Conservation (phyloP, 495 filamentous ascomycete genomes). For the Podospora comata region DNA sequence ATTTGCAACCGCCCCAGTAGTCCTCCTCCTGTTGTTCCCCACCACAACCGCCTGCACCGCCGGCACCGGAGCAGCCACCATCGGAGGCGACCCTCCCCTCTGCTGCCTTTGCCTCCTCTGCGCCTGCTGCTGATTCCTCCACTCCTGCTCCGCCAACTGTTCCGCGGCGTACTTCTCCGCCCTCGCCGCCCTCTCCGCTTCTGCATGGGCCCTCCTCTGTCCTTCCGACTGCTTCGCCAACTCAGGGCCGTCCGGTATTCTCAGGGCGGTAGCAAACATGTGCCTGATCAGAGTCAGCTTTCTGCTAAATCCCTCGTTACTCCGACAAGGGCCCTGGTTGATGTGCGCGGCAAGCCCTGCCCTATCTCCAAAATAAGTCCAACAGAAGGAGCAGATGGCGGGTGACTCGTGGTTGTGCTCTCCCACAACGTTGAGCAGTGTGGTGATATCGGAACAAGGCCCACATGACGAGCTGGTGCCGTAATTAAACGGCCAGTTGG, state of each 20-base stretch:
- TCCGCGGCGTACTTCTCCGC: conserved; percentile 9
- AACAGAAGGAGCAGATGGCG: conserved; percentile 17
- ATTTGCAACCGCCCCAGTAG: not conserved
- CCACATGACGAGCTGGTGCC: conserved; percentile 8
- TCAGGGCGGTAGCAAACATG: conserved; percentile 10
- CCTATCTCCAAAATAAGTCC: conserved; percentile 14
- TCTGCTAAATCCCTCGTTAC: conserved; percentile 9
- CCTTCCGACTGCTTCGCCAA: not conserved
- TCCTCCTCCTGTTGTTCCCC: not conserved
- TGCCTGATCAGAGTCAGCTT: conserved; percentile 12
- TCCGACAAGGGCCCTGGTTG: conserved; percentile 11
- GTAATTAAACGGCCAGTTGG: conserved; percentile 17
- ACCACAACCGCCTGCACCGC: not conserved
- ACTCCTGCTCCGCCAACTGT: conserved; percentile 6
- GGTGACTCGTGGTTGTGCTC: conserved; percentile 13
- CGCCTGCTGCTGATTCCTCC: conserved; percentile 3
- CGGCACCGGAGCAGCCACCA: not conserved
- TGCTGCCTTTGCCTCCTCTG: conserved; percentile 8
- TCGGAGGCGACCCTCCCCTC: not conserved
- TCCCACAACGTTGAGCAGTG: conserved; percentile 7
- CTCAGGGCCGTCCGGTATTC: conserved; percentile 5
- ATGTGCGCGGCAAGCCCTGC: conserved; percentile 7
- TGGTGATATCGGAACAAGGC: conserved; percentile 3
- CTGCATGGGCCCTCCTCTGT: conserved; percentile 7
- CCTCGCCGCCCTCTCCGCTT: conserved; percentile 12